Evolutionary conservation across 495 filamentous ascomycete genomes (phyloP).

Genomic region (Podospora pseudoanserina): DNA sequence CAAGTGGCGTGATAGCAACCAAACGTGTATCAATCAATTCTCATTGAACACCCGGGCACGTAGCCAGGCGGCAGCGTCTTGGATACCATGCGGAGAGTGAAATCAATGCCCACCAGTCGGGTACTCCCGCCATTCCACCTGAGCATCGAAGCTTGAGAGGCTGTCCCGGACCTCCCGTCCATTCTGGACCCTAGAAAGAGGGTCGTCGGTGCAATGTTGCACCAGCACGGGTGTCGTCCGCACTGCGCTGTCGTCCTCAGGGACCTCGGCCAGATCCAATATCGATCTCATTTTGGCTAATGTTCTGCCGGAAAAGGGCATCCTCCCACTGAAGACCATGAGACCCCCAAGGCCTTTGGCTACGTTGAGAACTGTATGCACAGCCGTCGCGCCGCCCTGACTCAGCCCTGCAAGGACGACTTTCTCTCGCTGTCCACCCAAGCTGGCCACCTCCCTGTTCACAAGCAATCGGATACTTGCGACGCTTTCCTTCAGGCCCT

Average conservation of each 20-base stretch:
- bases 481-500: slow-evolving; percentile 29
- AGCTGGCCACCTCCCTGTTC: slow-evolving; percentile 22
- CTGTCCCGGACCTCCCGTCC: slow-evolving; percentile 41
- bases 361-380: slow-evolving; percentile 39
- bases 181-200: slow-evolving; percentile 42
- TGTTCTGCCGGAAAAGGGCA: slow-evolving; percentile 43
- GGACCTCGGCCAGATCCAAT: slow-evolving; percentile 20
- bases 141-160: slow-evolving; percentile 37
- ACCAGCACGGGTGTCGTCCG: slow-evolving; percentile 45
- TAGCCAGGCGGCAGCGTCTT: slow-evolving; percentile 39
- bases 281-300: slow-evolving; percentile 23
- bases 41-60: not conserved
- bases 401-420: slow-evolving; percentile 35
- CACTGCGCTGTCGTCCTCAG: slow-evolving; percentile 19
- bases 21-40: not conserved
- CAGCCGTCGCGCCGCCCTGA: slow-evolving; percentile 41
- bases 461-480: slow-evolving; percentile 24
- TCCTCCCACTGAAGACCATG: slow-evolving; percentile 53
- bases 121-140: slow-evolving; percentile 50
- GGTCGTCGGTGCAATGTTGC: slow-evolving; percentile 50
- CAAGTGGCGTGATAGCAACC: not conserved
- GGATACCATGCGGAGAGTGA: slow-evolving; percentile 45
- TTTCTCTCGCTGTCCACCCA: slow-evolving; percentile 25
- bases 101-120: slow-evolving; percentile 55
- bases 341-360: slow-evolving; percentile 35